Conservation (phyloP, 108 stramenopile species). For the Cyclostephanos tholiformis region DNA sequence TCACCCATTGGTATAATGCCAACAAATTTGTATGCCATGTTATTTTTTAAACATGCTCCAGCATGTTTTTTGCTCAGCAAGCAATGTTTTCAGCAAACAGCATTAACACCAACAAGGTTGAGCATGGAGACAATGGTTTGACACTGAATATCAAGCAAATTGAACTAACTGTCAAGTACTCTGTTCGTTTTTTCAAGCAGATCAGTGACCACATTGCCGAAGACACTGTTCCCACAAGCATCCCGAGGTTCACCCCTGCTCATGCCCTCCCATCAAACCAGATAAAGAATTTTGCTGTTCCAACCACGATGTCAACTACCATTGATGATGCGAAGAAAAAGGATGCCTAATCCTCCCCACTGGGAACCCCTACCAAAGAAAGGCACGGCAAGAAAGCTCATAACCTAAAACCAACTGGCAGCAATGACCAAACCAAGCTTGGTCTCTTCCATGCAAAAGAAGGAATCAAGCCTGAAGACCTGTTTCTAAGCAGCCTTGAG, state of each 20-base stretch:
- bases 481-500: too few relatives aligned
- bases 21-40: neutral
- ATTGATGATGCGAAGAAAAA: too few relatives aligned
- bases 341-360: too few relatives aligned
- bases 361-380: too few relatives aligned
- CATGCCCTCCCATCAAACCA: too few relatives aligned
- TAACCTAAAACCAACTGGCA: too few relatives aligned
- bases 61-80: constrained; percentile 1
- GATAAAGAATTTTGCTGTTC: too few relatives aligned
- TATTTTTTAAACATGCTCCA: constrained; percentile 5
- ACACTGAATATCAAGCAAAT: neutral
- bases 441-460: too few relatives aligned
- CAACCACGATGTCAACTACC: too few relatives aligned
- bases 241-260: neutral
- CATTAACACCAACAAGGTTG: neutral
- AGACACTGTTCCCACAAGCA: neutral
- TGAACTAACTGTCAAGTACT: neutral
- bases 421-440: too few relatives aligned
- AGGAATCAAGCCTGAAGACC: too few relatives aligned
- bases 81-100: neutral
- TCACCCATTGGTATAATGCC: neutral
- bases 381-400: too few relatives aligned
- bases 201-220: neutral
- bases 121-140: neutral
- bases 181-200: neutral